phyloP scores from a whole-genome alignment of 768 basidiomycete species.

The Sarcodon aspratus region DNA sequence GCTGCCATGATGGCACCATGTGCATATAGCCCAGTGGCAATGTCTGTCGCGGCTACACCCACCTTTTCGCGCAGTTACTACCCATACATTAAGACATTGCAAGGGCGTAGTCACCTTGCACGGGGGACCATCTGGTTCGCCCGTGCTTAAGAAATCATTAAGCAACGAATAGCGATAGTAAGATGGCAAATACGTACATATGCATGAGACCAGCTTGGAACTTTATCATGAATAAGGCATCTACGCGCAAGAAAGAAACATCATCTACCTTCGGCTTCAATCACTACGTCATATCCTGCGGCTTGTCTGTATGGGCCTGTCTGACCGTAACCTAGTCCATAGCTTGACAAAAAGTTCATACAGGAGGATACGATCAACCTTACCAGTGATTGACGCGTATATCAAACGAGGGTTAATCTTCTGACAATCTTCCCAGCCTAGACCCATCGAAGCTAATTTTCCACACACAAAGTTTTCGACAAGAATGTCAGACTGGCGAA shows the following conservation, averaged over 20 bases:
- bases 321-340: slow-evolving; percentile 59
- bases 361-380: slow-evolving; percentile 4
- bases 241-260: slow-evolving; percentile 1
- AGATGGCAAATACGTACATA: slow-evolving; percentile 41
- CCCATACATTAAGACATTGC: too few relatives aligned
- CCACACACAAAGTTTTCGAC: slow-evolving; percentile 86
- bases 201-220: slow-evolving; percentile 87
- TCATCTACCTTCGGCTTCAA: slow-evolving; percentile 18
- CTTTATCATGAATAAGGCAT: not conserved
- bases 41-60: slow-evolving; percentile 90
- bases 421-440: slow-evolving; percentile 76
- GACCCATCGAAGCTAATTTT: slow-evolving; percentile 74
- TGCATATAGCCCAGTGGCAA: slow-evolving; percentile 81
- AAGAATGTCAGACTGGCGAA: slow-evolving; percentile 69
- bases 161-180: slow-evolving; percentile 5
- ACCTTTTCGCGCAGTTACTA: slow-evolving; percentile 24
- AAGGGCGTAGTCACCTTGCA: slow-evolving; percentile 35
- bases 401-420: slow-evolving; percentile 72
- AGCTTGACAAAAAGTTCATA: slow-evolving; percentile 14
- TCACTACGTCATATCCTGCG: slow-evolving; percentile 77
- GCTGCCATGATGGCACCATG: slow-evolving; percentile 92
- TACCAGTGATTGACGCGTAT: slow-evolving; percentile 85
- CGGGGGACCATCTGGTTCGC: slow-evolving; percentile 77
- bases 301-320: slow-evolving; percentile 78
- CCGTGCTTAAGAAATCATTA: slow-evolving; percentile 44